Base-by-base conservation (phyloP, 1,284 basidiomycete species). In the Ganoderma meredithae region DNA sequence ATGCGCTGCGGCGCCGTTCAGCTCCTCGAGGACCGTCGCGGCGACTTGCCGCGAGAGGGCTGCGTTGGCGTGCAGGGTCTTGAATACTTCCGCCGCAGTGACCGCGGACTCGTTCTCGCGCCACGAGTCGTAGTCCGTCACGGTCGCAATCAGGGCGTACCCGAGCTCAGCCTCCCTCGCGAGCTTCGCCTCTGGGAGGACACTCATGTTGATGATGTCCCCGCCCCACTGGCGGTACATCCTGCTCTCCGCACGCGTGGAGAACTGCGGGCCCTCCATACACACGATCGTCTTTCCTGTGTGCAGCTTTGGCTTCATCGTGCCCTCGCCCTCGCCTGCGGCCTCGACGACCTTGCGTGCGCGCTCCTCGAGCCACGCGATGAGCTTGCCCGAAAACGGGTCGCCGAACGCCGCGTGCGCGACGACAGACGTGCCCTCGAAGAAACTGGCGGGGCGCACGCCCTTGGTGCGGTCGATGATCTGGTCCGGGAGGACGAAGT, bases 381-480 rank as follows among this genome's bases (percentile, higher is more conserved):
- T 85, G 63, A 97, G 83, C 71, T 86, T 86, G 64, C 81, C 81
- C 68, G 88, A 89, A 81, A 96, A 97, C 7, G 95, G 95, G 73
- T 99, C 96, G 4, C 96, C 97, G 77, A 99, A 99, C 78, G 93
- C 90, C 12, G 96, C 93, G 79, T 99, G 97, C 0, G 94, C 96
- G 66, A 99, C 97, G 69, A 98, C 81, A 64, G 83, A 87, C 59
- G 90, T 87, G 66, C 88, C 90, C 71, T 95, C 90, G 79, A 99
- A 99, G 84, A 95, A 99, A 39, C 90, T 94, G 12, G 91, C 86
- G 0, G 93, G 90, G 40, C 97, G 88, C 58, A 98, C 83, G 15
- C 95, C 95, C 82, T 98, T 99, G 25, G 97, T 99, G 62, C 97
- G 89, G 81, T 99, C 97, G 79, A 99, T 98, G 82, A 99, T 95